phyloP scores from a whole-genome alignment of 2,329 filamentous ascomycete species.

The Aspergillus fructus region DNA sequence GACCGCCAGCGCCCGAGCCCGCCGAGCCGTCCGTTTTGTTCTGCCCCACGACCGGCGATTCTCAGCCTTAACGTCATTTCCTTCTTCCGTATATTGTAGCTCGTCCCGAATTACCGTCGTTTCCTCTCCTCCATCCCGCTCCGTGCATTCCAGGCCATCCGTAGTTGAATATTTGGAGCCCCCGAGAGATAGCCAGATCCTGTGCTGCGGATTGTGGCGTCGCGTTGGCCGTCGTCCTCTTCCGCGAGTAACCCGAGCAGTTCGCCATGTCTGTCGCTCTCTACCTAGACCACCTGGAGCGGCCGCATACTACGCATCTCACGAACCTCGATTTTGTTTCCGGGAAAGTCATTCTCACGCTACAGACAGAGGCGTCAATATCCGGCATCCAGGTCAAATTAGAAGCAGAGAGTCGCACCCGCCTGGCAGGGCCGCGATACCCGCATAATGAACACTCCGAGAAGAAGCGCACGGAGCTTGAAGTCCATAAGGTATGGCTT shows the following conservation, averaged over 20 bases:
- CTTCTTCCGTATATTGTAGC: slow-evolving; percentile 6
- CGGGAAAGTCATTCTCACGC: slow-evolving; percentile 45
- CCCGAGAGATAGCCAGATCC: background rate
- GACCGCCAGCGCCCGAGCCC: slow-evolving; percentile 1
- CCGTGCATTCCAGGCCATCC: background rate
- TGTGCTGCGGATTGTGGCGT: background rate
- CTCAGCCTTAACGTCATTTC: slow-evolving; percentile 9
- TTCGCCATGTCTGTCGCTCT: slow-evolving; percentile 47
- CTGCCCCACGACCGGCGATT: slow-evolving; percentile 14
- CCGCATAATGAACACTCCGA: slow-evolving; percentile 43
- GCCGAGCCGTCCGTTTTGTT: slow-evolving; percentile 3
- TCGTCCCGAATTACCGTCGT: slow-evolving; percentile 2
- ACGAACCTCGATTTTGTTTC: slow-evolving; percentile 51
- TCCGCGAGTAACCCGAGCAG: slow-evolving; percentile 13
- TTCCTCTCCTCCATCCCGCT: background rate
- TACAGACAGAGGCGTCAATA: slow-evolving; percentile 44
- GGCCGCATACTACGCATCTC: slow-evolving; percentile 42
- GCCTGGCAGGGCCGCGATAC: slow-evolving; percentile 41
- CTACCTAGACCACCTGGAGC: slow-evolving; percentile 37
- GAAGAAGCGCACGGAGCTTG: slow-evolving; percentile 49
- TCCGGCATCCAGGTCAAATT: slow-evolving; percentile 49
- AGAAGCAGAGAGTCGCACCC: slow-evolving; percentile 49
- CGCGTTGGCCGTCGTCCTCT: background rate
- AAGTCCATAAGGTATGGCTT: slow-evolving; percentile 48
- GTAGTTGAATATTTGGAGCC: background rate